These are phyloP conservation scores for Fusarium newnesense DNA, from an alignment of 2,329 filamentous ascomycete species.

Conservation along the genomic window DNA sequence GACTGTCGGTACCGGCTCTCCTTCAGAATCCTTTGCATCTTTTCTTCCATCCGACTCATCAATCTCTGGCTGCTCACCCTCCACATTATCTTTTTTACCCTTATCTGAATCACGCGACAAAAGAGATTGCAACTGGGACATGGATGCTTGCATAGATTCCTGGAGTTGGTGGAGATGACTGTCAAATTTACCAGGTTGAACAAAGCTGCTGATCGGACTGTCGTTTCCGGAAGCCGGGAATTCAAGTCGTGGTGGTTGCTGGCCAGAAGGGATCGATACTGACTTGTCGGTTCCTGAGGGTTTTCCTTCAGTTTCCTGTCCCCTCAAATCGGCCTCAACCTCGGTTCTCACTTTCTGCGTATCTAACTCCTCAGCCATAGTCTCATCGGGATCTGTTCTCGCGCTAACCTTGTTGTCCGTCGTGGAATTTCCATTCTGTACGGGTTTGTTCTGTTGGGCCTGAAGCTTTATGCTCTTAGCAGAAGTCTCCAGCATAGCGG, in stretches of 20 bases:
- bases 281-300: slow-evolving; percentile 36
- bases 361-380: slow-evolving; percentile 42
- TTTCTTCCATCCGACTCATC: not conserved
- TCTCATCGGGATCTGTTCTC: slow-evolving; percentile 32
- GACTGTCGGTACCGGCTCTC: not conserved
- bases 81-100: not conserved
- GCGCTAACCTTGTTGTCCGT: slow-evolving; percentile 43
- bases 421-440: slow-evolving; percentile 16
- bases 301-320: slow-evolving; percentile 20
- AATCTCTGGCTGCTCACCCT: not conserved
- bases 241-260: slow-evolving; percentile 39
- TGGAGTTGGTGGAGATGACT: slow-evolving; percentile 36
- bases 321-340: slow-evolving; percentile 37
- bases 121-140: not conserved
- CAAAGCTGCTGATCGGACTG: slow-evolving; percentile 37
- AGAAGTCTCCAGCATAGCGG: slow-evolving; percentile 39
- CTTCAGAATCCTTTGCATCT: slow-evolving; percentile 19
- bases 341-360: slow-evolving; percentile 46
- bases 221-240: slow-evolving; percentile 31
- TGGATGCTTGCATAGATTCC: slow-evolving; percentile 24
- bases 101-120: not conserved
- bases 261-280: slow-evolving; percentile 45
- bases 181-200: slow-evolving; percentile 34
- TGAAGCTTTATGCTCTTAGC: slow-evolving; percentile 43
- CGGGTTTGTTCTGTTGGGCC: slow-evolving; percentile 21